Percentiles rank a stretch among this genome's conserved stretches.
phyloP scores from a whole-genome alignment of 371 early-diverging fungal genomes.

The Syncephalastrum racemosum region DNA sequence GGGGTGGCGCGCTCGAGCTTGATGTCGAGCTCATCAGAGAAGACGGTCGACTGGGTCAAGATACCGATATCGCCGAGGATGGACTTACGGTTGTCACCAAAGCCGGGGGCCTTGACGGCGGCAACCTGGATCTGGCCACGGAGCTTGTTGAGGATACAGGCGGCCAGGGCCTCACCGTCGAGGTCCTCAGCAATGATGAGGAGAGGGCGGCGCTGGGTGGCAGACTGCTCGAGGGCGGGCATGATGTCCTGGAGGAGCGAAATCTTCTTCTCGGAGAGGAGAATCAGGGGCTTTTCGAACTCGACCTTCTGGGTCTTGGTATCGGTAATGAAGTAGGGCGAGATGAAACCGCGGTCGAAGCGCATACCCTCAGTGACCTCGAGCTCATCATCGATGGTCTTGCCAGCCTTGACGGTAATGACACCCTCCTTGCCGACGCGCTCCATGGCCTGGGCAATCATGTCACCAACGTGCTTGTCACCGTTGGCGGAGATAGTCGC shows the following conservation, averaged over 20 bases:
- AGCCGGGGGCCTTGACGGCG: conserved; percentile 98
- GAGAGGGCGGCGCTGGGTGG: conserved; percentile 93
- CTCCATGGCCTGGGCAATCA: conserved; percentile 98
- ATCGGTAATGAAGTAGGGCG: conserved; percentile 98
- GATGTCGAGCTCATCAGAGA: conserved; percentile 92
- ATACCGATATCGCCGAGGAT: conserved; percentile 96
- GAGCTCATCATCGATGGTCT: conserved; percentile 95
- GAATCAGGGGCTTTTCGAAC: conserved; percentile 96
- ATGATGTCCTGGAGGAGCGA: conserved; percentile 92
- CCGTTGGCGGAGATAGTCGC: conserved; percentile 99
- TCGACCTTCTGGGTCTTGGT: conserved; percentile 96
- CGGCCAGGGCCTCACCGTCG: conserved; percentile 98
- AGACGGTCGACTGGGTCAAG: conserved; percentile 92
- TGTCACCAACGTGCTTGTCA: conserved; percentile 90
- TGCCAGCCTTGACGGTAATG: conserved; percentile 98
- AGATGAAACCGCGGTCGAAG: conserved; percentile 98
- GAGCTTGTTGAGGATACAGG: conserved; percentile 97
- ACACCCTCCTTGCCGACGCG: conserved; percentile 99
- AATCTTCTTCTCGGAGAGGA: conserved; percentile 97
- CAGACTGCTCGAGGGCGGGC: conserved; percentile 93
- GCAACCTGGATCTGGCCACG: conserved; percentile 96
- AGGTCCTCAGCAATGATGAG: conserved; percentile 97
- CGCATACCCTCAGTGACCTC: conserved; percentile 99
- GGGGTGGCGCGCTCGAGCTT: conserved; percentile 94
- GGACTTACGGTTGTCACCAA: conserved; percentile 98